Percentiles rank a stretch among this genome's conserved stretches.
Conservation (phyloP, 2,329 filamentous ascomycete species). For the Pyrenophora seminiperda region DNA sequence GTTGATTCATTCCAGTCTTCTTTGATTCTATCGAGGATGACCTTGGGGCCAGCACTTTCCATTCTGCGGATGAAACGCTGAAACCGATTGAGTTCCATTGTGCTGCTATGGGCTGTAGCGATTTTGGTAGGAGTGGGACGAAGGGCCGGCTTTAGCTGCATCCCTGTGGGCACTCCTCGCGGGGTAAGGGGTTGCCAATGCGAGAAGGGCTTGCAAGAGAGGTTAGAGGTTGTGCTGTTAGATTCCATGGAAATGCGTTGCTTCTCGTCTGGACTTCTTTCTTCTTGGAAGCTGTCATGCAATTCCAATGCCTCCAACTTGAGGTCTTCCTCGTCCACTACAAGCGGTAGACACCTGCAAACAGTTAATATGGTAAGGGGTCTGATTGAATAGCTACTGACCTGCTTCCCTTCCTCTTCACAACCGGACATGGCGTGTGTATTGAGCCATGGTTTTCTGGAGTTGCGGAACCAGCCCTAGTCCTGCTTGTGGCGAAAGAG, state of each 20-base stretch:
- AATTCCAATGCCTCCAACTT: conserved; percentile 31
- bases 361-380: conserved; percentile 6
- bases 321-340: conserved; percentile 25
- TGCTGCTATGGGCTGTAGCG: conserved; percentile 24
- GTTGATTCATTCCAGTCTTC: conserved; percentile 48
- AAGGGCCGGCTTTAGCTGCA: conserved; percentile 23
- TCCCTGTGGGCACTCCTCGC: conserved; percentile 20
- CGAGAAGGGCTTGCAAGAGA: conserved; percentile 37
- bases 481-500: conserved; percentile 33
- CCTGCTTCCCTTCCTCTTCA: conserved; percentile 10
- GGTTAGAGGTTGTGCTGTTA: conserved; percentile 16
- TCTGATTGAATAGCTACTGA: not conserved
- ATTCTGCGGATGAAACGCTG: conserved; percentile 62
- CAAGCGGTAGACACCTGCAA: conserved; percentile 21
- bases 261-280: conserved; percentile 1
- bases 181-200: conserved; percentile 44
- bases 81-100: conserved; percentile 47
- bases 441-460: conserved; percentile 11
- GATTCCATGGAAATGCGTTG: conserved; percentile 18
- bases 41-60: conserved; percentile 58
- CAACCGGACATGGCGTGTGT: not conserved
- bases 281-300: conserved; percentile 18
- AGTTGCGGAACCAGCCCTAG: conserved; percentile 26
- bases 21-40: conserved; percentile 62
- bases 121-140: conserved; percentile 22